These are phyloP conservation scores for Elsinoe arachidis DNA, from an alignment of 2,329 filamentous ascomycete genomes.

Conservation along the genomic window DNA sequence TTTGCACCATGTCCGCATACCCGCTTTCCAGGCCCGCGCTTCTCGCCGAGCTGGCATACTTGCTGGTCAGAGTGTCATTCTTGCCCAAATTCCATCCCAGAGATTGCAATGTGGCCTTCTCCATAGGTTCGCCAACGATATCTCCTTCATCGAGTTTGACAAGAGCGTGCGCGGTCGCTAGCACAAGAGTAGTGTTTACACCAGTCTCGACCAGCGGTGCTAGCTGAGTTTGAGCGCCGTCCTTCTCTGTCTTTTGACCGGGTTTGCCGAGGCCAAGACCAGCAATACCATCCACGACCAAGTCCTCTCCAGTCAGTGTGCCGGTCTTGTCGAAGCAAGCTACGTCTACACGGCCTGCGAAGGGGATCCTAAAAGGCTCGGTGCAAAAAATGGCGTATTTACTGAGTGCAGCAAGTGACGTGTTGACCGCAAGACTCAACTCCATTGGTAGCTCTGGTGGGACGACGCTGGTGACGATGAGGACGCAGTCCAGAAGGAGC, in stretches of 20 bases:
- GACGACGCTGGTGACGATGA: slow-evolving; percentile 96
- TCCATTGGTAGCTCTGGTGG: slow-evolving; percentile 99
- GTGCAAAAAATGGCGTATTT: slow-evolving; percentile 98
- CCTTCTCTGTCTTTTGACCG: slow-evolving; percentile 59
- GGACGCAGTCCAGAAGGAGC: slow-evolving; percentile 88
- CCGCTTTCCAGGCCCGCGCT: slow-evolving; percentile 38
- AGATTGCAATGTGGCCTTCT: slow-evolving; percentile 84
- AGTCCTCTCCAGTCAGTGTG: slow-evolving; percentile 88
- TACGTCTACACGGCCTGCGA: slow-evolving; percentile 86
- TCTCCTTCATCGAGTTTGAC: slow-evolving; percentile 96
- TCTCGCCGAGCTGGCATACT: slow-evolving; percentile 42
- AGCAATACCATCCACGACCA: slow-evolving; percentile 94
- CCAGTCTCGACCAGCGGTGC: slow-evolving; percentile 60
- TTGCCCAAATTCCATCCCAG: slow-evolving; percentile 89
- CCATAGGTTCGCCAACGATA: slow-evolving; percentile 96
- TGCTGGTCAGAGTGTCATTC: slow-evolving; percentile 74
- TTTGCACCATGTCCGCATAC: slow-evolving; percentile 70
- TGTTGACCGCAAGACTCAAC: slow-evolving; percentile 93
- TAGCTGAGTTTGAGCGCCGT: slow-evolving; percentile 76
- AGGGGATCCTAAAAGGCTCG: slow-evolving; percentile 96
- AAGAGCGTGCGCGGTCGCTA: slow-evolving; percentile 88
- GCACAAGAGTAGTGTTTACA: slow-evolving; percentile 79
- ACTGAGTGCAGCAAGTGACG: slow-evolving; percentile 85
- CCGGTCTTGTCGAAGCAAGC: slow-evolving; percentile 99
- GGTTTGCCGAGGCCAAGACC: slow-evolving; percentile 67